A percentile compares a stretch with the other conserved stretches of the same genome.
phyloP scores from a whole-genome alignment of 2,329 filamentous ascomycete genomes.

The Aspergillus alliaceus region DNA sequence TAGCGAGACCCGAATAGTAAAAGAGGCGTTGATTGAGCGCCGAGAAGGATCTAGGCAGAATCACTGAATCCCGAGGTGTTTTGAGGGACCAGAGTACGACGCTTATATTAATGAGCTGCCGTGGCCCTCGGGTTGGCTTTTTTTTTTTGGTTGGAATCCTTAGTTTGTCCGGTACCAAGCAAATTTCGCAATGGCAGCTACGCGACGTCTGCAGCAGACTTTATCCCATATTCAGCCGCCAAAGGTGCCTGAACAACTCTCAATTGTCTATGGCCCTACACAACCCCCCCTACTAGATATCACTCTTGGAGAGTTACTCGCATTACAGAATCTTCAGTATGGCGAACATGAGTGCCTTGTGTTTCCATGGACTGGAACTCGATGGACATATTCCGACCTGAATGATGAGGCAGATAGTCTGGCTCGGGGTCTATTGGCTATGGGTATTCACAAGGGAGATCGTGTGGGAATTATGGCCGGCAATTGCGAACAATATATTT shows the following conservation, averaged over 20 bases:
- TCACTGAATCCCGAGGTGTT: conserved; percentile 6
- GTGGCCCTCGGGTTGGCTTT: background rate
- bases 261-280: conserved; percentile 67
- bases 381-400: conserved; percentile 70
- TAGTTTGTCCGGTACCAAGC: background rate
- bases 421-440: conserved; percentile 65
- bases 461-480: conserved; percentile 73
- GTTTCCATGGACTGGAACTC: conserved; percentile 72
- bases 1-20: conserved; percentile 5
- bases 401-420: conserved; percentile 62
- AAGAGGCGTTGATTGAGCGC: background rate
- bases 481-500: conserved; percentile 59
- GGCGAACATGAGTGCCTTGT: conserved; percentile 67
- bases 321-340: conserved; percentile 67
- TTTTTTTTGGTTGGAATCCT: background rate
- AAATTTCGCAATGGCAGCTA: conserved; percentile 22
- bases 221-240: conserved; percentile 28
- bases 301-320: conserved; percentile 70
- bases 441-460: conserved; percentile 68
- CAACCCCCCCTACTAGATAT: conserved; percentile 70
- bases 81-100: background rate
- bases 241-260: conserved; percentile 30
- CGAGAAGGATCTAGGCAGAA: background rate
- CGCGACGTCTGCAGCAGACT: conserved; percentile 32
- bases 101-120: conserved; percentile 1